These are phyloP conservation scores for Lolium multiflorum DNA, from an alignment of 176 grass and related monocot genomes.

Conservation along the genomic window DNA sequence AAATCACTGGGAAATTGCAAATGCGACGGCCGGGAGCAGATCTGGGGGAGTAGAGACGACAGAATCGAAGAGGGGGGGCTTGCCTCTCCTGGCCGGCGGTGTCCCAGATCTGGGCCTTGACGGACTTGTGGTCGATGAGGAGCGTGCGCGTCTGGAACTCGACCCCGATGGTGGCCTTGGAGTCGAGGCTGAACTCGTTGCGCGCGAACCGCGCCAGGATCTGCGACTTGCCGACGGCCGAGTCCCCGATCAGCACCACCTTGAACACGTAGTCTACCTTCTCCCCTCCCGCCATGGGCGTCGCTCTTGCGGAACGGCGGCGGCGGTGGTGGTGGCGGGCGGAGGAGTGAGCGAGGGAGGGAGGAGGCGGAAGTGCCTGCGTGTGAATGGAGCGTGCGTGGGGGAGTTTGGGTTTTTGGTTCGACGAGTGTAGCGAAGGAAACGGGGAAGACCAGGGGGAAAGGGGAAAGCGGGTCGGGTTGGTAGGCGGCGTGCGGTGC, in stretches of 20 bases:
- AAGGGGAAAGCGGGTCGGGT: neutral
- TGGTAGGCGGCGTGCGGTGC: conserved; percentile 6
- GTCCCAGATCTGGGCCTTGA: conserved; percentile 99
- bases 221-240: conserved; percentile 95
- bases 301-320: neutral
- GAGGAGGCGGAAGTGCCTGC: neutral
- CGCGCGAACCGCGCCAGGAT: conserved; percentile 92
- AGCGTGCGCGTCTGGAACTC: conserved; percentile 93
- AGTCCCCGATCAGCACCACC: conserved; percentile 95
- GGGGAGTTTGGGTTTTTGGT: neutral
- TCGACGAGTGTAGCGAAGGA: neutral
- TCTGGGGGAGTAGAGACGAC: neutral
- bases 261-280: conserved; percentile 98
- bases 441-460: neutral
- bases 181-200: conserved; percentile 97
- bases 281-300: conserved; percentile 67
- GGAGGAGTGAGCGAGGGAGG: conserved; percentile 4
- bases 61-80: conserved; percentile 17
- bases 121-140: conserved; percentile 73
- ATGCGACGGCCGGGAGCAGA: neutral
- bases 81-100: conserved; percentile 87
- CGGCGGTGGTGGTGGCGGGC: neutral
- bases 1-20: neutral
- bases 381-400: neutral
- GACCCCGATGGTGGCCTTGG: conserved; percentile 96